Base-by-base conservation (phyloP, 306 rosid genomes). In the Biancaea sappan region DNA sequence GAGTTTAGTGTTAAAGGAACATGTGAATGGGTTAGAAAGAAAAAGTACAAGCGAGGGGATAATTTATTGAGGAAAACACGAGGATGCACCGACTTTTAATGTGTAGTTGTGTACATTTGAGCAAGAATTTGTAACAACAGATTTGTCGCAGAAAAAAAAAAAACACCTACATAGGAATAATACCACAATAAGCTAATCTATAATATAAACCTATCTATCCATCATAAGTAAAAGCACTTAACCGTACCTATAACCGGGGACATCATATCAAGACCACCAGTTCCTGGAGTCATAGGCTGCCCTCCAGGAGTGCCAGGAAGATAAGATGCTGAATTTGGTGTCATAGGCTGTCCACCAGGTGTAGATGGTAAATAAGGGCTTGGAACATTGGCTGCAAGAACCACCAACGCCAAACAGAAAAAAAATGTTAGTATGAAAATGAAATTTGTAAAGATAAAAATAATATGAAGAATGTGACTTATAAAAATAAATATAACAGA, bases 251-350 rank as follows among this genome's bases (percentile, higher is more conserved):
- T 83, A 72, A 84, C 97, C 53, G 99, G 99, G 73, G 99, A 95
- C 98, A 95, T 92, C 80, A 85, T 87, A 79, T 95, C 99, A 75
- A 95, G 79, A 74, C 96, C 97, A 66, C 95, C 99, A 71, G 96
- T 88, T 75, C 99, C 99, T 19, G 98, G 99, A 56, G 99, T 95
- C 99, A 95, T 95, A 14, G 99, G 99, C 82, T 92, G 99, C 80
- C 99, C 99, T 63, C 99, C 99, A 66, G 99, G 99, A 50, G 99
- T 95, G 41, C 99, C 97, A 28, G 99, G 99, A 85, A 95, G 97
- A 87, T 88, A 95, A 63, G 96, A 88, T 24, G 86, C 98, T 12
- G 99, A 88, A 81, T 89, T 95, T 74, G 99, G 99, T 46, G 99
- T 95, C 99, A 90, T 88, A 41, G 99, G 99, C 86, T 92, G 98